Percentiles rank a stretch among this genome's conserved stretches.
Evolutionary conservation across 2,329 filamentous ascomycete genomes (phyloP).

Genomic region (Colletotrichum sp.): DNA sequence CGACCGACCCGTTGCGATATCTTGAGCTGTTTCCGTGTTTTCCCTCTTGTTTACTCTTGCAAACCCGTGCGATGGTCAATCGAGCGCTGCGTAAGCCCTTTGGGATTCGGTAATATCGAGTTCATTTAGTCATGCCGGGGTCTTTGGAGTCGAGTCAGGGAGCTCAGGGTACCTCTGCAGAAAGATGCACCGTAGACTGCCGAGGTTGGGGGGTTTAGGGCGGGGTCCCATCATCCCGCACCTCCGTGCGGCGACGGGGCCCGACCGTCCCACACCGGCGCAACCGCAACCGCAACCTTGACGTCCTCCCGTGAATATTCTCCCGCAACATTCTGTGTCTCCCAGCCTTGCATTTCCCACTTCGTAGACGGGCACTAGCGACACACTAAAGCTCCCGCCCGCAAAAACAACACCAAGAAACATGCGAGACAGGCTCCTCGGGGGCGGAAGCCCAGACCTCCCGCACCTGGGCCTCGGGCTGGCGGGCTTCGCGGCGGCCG

Average conservation of each 20-base stretch:
- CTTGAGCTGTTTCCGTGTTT: background rate
- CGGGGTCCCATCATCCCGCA: background rate
- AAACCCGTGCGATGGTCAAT: background rate
- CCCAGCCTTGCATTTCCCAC: background rate
- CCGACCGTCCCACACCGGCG: background rate
- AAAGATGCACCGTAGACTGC: background rate
- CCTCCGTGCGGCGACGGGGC: background rate
- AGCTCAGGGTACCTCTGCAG: background rate
- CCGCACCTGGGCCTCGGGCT: slow-evolving; percentile 11
- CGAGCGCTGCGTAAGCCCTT: background rate
- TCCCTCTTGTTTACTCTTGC: background rate
- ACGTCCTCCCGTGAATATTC: background rate
- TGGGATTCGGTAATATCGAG: background rate
- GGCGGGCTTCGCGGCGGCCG: slow-evolving; percentile 16
- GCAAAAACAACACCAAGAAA: background rate
- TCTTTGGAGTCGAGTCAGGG: background rate
- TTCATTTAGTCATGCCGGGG: background rate
- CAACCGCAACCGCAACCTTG: background rate
- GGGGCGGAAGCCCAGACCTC: background rate
- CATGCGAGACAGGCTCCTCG: slow-evolving; percentile 3
- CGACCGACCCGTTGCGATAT: background rate
- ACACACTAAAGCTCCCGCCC: background rate
- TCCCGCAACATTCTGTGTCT: background rate
- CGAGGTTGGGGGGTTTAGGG: background rate
- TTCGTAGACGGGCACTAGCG: background rate